phyloP scores from a whole-genome alignment of 1,284 basidiomycete genomes.

The Sporisorium iseilematis-ciliati region DNA sequence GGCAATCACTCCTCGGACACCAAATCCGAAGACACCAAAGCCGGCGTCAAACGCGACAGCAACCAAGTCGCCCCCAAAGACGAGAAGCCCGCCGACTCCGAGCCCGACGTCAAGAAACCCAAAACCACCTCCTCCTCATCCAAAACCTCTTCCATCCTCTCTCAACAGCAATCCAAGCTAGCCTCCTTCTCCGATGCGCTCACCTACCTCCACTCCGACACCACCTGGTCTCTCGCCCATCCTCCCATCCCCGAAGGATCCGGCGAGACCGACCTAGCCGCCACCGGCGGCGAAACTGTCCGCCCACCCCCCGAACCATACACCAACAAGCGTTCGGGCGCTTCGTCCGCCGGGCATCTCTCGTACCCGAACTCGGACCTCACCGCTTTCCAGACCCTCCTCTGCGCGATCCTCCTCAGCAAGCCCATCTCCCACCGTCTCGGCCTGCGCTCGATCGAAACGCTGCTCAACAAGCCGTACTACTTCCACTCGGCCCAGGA shows the following conservation, averaged over 20 bases:
- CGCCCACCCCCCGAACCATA: conserved; percentile 27
- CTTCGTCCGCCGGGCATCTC: conserved; percentile 19
- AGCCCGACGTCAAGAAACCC: conserved; percentile 35
- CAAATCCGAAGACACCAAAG: conserved; percentile 10
- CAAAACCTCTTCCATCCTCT: conserved; percentile 27
- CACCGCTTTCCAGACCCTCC: conserved; percentile 46
- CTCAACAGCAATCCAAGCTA: conserved; percentile 46
- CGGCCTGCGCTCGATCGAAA: conserved; percentile 47
- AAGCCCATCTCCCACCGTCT: conserved; percentile 56
- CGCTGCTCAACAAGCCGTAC: conserved; percentile 52
- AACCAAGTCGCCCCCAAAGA: conserved; percentile 1
- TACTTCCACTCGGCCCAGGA: conserved; percentile 36
- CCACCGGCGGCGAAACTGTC: conserved; percentile 33
- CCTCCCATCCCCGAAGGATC: conserved; percentile 30
- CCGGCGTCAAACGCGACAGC: conserved; percentile 9
- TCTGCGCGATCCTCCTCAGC: conserved; percentile 48
- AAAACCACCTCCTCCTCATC: conserved; percentile 23
- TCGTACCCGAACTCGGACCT: conserved; percentile 49
- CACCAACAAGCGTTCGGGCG: conserved; percentile 29
- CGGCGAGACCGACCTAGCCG: conserved; percentile 35
- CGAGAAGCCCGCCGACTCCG: conserved; percentile 5
- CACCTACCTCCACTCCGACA: conserved; percentile 37
- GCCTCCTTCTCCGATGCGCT: conserved; percentile 39
- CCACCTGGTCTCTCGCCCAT: conserved; percentile 36
- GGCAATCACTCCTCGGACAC: conserved; percentile 13